These are phyloP conservation scores for Oryza glaberrima DNA, from an alignment of 176 grass and related monocot genomes.

Conservation along the genomic window DNA sequence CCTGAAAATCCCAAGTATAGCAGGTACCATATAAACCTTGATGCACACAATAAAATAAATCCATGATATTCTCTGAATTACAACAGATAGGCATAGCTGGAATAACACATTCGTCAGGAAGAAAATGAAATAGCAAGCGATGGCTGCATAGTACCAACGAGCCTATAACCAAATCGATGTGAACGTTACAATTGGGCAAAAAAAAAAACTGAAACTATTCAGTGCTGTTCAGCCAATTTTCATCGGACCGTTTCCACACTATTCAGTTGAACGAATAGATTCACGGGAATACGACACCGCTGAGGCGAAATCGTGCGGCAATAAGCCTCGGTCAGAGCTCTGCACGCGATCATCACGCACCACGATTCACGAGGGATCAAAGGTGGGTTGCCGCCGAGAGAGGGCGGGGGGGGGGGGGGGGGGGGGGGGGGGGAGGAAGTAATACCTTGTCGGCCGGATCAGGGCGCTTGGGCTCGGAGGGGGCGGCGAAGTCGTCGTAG, in stretches of 20 bases:
- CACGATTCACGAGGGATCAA: neutral
- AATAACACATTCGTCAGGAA: neutral
- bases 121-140: neutral
- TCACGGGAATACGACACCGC: neutral
- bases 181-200: neutral
- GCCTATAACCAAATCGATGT: neutral
- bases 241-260: neutral
- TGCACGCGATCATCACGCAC: neutral
- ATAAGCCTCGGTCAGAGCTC: neutral
- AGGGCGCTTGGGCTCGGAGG: constrained; percentile 60
- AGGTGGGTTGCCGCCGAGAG: neutral
- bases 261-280: neutral
- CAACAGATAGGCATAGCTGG: neutral
- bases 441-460: constrained; percentile 62
- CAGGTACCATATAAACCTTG: neutral
- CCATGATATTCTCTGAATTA: neutral
- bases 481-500: constrained; percentile 69
- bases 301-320: constrained; percentile 9
- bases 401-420: no score
- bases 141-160: neutral
- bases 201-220: constrained; percentile 2
- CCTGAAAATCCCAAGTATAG: neutral
- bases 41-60: neutral
- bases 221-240: neutral
- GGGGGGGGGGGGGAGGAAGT: neutral